Conservation (phyloP, 192 early-diverging fungal genomes). For the Rhizophlyctis rosea region DNA sequence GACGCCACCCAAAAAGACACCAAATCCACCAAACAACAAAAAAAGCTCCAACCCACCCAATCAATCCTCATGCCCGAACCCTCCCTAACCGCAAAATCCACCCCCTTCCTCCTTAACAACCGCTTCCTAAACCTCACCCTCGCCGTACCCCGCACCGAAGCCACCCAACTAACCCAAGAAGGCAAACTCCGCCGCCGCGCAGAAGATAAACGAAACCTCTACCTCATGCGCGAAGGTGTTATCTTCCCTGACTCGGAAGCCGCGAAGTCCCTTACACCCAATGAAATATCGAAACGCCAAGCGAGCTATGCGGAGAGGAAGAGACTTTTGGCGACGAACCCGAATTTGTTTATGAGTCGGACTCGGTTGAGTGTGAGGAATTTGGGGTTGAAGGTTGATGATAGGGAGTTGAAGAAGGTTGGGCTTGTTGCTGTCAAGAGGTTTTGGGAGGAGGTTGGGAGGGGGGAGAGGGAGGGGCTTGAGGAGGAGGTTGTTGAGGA, state of each 20-base stretch:
- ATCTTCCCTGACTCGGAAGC: conserved; percentile 82
- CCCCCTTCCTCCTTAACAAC: conserved; percentile 70
- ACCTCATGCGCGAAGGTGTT: conserved; percentile 88
- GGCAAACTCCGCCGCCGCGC: conserved; percentile 58
- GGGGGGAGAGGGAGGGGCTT: conserved; percentile 29
- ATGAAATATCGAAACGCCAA: conserved; percentile 81
- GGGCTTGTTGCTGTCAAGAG: conserved; percentile 33
- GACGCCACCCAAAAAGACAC: conserved; percentile 20
- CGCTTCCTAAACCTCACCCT: conserved; percentile 77
- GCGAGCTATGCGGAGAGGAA: conserved; percentile 78
- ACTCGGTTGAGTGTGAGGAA: conserved; percentile 89
- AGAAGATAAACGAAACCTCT: conserved; percentile 81
- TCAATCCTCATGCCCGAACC: conserved; percentile 65
- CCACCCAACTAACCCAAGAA: conserved; percentile 59
- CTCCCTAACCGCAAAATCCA: conserved; percentile 51
- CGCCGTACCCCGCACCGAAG: conserved; percentile 74
- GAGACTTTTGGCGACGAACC: conserved; percentile 77
- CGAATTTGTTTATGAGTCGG: conserved; percentile 83
- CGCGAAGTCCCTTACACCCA: conserved; percentile 62
- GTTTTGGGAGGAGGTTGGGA: conserved; percentile 51
- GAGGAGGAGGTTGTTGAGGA: conserved; percentile 67
- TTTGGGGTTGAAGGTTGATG: conserved; percentile 70
- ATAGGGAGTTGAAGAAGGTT: conserved; percentile 57
- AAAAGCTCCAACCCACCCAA: conserved; percentile 54
- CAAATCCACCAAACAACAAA: conserved; percentile 51